Percentiles rank a stretch among this genome's conserved stretches.
phyloP scores from a whole-genome alignment of 2,329 filamentous ascomycete species.

The Talaromyces amestolkiae region DNA sequence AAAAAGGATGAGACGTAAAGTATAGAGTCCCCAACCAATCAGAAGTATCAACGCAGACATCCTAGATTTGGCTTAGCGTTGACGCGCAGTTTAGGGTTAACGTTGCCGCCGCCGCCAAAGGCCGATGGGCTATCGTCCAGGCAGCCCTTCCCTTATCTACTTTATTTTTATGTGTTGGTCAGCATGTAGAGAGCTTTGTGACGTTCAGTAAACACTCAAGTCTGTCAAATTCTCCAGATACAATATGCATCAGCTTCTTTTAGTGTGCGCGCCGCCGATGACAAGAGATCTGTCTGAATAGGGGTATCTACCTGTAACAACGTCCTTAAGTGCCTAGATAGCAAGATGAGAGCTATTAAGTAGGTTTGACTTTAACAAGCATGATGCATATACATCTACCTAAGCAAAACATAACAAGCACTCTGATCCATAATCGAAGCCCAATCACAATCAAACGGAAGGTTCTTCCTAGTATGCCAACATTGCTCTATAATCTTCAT shows the following conservation, averaged over 20 bases:
- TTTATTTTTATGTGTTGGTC: not conserved
- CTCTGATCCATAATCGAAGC: not conserved
- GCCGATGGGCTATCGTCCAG: not conserved
- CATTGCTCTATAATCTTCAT: constrained; percentile 6
- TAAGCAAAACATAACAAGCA: constrained; percentile 4
- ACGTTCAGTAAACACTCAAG: not conserved
- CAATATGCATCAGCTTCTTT: not conserved
- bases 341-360: too few species aligned
- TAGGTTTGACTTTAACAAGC: too few species aligned
- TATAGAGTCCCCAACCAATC: not conserved
- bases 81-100: not conserved
- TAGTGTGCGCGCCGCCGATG: not conserved
- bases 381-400: not conserved
- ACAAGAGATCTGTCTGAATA: not conserved
- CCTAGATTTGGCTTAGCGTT: not conserved
- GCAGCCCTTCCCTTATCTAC: not conserved
- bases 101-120: not conserved
- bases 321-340: not conserved
- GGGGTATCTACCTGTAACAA: not conserved
- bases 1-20: not conserved
- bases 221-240: not conserved
- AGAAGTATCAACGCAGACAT: not conserved
- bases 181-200: not conserved
- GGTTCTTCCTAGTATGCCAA: not conserved
- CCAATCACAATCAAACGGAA: constrained; percentile 6